Percentiles rank a stretch among this genome's conserved stretches.
These are phyloP conservation scores for Saccharomyces hybrid DNA, from an alignment of 1,139 yeast species.

Conservation along the genomic window DNA sequence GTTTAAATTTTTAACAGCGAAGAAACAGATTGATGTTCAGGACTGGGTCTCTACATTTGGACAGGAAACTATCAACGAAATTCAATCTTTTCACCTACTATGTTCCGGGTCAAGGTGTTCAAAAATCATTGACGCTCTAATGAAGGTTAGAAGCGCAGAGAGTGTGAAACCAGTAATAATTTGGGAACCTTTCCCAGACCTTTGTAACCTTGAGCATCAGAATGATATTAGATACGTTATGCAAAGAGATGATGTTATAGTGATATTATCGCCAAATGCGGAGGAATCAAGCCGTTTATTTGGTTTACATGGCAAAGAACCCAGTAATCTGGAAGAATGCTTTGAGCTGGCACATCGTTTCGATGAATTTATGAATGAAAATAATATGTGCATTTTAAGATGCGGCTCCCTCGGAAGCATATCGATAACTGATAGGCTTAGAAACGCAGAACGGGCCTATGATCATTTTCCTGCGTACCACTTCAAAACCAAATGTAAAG, in stretches of 20 bases:
- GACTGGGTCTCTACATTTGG: conserved; percentile 41
- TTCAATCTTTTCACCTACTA: conserved; percentile 48
- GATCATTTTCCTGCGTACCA: conserved; percentile 64
- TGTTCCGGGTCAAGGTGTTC: conserved; percentile 61
- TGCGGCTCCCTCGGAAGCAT: conserved; percentile 68
- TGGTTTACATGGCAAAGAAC: conserved; percentile 36
- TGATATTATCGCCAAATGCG: conserved; percentile 71
- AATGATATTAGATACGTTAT: conserved; percentile 38
- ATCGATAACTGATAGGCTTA: conserved; percentile 25
- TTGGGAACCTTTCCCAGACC: conserved; percentile 86
- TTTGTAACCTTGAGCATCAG: conserved; percentile 48
- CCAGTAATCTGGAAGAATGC: conserved; percentile 34
- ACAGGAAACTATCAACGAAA: conserved; percentile 38
- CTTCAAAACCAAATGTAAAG: conserved; percentile 35
- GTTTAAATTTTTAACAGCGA: conserved; percentile 54
- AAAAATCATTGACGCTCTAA: conserved; percentile 38
- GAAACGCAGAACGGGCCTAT: conserved; percentile 30
- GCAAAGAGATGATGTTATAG: conserved; percentile 36
- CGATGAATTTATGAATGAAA: conserved; percentile 34
- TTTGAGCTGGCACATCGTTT: conserved; percentile 40
- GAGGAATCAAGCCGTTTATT: conserved; percentile 67
- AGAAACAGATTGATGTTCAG: conserved; percentile 51
- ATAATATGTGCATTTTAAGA: conserved; percentile 43
- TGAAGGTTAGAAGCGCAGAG: conserved; percentile 10
- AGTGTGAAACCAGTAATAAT: conserved; percentile 42